Conservation (phyloP, 768 basidiomycete genomes). For the Trametopsis cervina region DNA sequence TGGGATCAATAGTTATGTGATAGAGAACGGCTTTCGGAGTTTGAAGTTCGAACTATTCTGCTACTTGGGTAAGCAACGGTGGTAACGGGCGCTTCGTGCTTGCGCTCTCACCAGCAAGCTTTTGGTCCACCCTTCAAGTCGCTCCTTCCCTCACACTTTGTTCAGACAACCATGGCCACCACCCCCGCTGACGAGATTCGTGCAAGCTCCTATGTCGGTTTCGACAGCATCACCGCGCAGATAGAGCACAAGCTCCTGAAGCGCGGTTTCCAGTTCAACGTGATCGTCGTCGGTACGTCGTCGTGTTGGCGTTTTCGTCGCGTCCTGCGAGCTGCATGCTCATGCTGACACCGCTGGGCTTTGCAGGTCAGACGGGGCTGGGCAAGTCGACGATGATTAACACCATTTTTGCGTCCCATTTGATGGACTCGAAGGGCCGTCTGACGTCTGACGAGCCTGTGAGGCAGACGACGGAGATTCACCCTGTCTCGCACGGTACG, state of each 20-base stretch:
- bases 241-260: slow-evolving; percentile 99
- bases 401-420: slow-evolving; percentile 97
- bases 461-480: slow-evolving; percentile 95
- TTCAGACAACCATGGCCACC: neutral
- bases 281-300: slow-evolving; percentile 87
- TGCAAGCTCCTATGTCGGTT: slow-evolving; percentile 91
- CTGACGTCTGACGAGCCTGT: slow-evolving; percentile 82
- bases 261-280: slow-evolving; percentile 98
- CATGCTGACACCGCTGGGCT: neutral
- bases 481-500: slow-evolving; percentile 88
- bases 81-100: neutral
- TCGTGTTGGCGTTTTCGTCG: slow-evolving; percentile 5
- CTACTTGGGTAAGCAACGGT: too few species aligned
- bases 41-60: too few species aligned
- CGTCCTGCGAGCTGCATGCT: neutral
- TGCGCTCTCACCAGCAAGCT: neutral
- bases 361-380: slow-evolving; percentile 87
- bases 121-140: neutral
- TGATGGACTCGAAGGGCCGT: slow-evolving; percentile 96
- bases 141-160: neutral
- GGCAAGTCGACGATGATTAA: slow-evolving; percentile 99
- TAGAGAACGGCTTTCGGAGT: too few species aligned
- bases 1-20: too few species aligned
- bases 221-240: slow-evolving; percentile 95
- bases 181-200: slow-evolving; percentile 70